A percentile compares a stretch with the other conserved stretches of the same genome.
Evolutionary conservation across 83 land plant species (phyloP).

Genomic region (Isoetes engelmannii): DNA sequence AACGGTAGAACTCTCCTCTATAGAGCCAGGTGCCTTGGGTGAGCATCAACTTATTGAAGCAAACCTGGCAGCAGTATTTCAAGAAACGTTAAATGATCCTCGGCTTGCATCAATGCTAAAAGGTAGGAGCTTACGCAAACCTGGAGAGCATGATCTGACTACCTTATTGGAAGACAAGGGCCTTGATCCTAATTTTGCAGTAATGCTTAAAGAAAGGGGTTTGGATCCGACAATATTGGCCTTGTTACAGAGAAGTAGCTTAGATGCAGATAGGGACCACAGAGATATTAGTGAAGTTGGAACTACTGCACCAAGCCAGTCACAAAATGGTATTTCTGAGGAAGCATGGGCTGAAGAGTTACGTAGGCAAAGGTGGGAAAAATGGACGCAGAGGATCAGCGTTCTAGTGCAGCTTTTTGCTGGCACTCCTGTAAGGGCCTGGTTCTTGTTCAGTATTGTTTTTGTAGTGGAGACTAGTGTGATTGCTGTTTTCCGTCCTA

Average conservation of each 20-base stretch:
- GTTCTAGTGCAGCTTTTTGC: conserved; percentile 50
- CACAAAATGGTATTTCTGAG: conserved; percentile 41
- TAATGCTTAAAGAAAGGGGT: conserved; percentile 92
- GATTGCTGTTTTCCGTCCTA: conserved; percentile 76
- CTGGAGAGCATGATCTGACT: conserved; percentile 68
- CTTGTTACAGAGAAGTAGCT: conserved; percentile 87
- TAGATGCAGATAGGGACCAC: conserved; percentile 98
- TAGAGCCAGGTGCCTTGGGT: conserved; percentile 29
- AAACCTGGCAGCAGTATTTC: conserved; percentile 69
- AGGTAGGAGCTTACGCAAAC: conserved; percentile 21
- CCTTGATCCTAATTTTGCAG: conserved; percentile 97
- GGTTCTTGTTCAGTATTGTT: conserved; percentile 74
- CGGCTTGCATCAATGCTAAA: conserved; percentile 66
- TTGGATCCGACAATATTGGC: conserved; percentile 94
- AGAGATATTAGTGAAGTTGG: conserved; percentile 44
- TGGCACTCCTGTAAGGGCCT: conserved; percentile 88
- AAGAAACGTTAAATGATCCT: conserved; percentile 87
- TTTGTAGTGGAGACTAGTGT: conserved; percentile 69
- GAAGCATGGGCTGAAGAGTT: conserved; percentile 72
- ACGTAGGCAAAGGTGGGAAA: conserved; percentile 53
- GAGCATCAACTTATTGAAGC: conserved; percentile 55
- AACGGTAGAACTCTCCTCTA: neutral
- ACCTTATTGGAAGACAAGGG: conserved; percentile 89
- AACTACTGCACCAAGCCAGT: conserved; percentile 12
- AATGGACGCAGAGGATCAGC: conserved; percentile 52